Conservation (phyloP, 495 filamentous ascomycete species). For the Xylaria grammica region DNA sequence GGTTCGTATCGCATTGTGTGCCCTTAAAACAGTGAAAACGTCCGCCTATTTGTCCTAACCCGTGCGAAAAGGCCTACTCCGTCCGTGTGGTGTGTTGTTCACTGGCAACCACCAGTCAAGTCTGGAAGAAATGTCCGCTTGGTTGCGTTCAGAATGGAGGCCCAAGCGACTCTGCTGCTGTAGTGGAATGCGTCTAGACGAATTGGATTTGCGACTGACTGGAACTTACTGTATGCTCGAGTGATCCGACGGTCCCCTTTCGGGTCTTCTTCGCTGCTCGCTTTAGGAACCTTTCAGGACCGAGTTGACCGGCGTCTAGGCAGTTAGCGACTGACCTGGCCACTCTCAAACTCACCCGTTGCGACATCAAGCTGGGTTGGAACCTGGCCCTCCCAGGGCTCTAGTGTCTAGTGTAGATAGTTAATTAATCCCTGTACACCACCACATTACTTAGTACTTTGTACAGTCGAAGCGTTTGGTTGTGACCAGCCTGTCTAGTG, state of each 20-base stretch:
- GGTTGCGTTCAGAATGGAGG: constrained; percentile 25
- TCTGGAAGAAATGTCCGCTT: constrained; percentile 19
- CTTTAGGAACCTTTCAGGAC: constrained; percentile 13
- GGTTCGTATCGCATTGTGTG: constrained; percentile 14
- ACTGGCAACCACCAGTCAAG: constrained; percentile 19
- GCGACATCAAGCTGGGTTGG: constrained; percentile 30
- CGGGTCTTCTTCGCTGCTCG: constrained; percentile 2
- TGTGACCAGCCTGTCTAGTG: constrained; percentile 19
- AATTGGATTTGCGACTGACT: constrained; percentile 21
- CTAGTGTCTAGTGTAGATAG: neutral
- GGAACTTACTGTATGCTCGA: neutral
- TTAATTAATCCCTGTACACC: constrained; percentile 29
- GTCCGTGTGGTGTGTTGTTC: constrained; percentile 27
- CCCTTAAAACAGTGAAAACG: constrained; percentile 16
- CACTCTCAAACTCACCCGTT: constrained; percentile 33
- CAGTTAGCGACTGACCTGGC: constrained; percentile 25
- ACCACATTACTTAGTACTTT: constrained; percentile 29
- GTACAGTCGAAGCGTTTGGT: constrained; percentile 17
- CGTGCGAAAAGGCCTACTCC: constrained; percentile 9
- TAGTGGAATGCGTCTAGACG: constrained; percentile 18
- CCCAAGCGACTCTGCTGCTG: constrained; percentile 19
- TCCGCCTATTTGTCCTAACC: constrained; percentile 19
- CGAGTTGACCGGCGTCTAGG: neutral
- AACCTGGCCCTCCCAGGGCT: neutral
- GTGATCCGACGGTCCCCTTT: constrained; percentile 17